Conservation (phyloP, 2,329 filamentous ascomycete genomes). For the Neonectria faginata region DNA sequence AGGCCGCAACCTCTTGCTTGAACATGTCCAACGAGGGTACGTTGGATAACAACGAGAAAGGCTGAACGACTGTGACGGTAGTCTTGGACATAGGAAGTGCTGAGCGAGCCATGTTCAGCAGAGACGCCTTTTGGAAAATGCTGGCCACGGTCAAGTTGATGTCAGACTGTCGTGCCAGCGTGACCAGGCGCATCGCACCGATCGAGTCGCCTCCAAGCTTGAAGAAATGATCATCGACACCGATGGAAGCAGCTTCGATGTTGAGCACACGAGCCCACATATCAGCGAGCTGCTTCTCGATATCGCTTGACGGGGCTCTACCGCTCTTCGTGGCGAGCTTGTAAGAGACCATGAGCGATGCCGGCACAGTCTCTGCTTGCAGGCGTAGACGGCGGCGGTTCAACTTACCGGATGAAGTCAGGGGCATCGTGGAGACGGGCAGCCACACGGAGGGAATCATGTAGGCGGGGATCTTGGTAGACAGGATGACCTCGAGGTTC, state of each 20-base stretch:
- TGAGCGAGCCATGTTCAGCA: conserved; percentile 38
- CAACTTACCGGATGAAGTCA: conserved; percentile 57
- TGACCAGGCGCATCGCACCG: conserved; percentile 40
- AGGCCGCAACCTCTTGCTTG: neutral
- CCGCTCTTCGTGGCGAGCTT: conserved; percentile 36
- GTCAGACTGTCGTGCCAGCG: conserved; percentile 51
- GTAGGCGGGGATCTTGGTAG: conserved; percentile 44
- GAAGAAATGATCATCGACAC: conserved; percentile 56
- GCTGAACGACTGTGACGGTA: neutral
- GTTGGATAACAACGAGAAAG: conserved; percentile 32
- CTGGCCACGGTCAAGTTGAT: conserved; percentile 57
- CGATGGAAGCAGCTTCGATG: conserved; percentile 20
- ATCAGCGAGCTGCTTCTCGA: conserved; percentile 21
- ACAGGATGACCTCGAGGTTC: conserved; percentile 11
- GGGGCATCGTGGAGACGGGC: conserved; percentile 55
- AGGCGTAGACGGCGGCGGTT: conserved; percentile 53
- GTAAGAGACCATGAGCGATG: conserved; percentile 12
- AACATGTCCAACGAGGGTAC: conserved; percentile 2
- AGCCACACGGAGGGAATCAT: conserved; percentile 59
- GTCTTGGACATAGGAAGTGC: conserved; percentile 30
- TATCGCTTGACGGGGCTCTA: conserved; percentile 50
- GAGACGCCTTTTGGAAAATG: conserved; percentile 52
- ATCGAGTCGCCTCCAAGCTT: conserved; percentile 55
- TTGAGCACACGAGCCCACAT: conserved; percentile 35
- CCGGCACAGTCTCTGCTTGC: conserved; percentile 22